Evolutionary conservation across 768 basidiomycete genomes (phyloP), one percentile per base, ranked within the genome.

Genomic region (Leccinum sublutescens): DNA sequence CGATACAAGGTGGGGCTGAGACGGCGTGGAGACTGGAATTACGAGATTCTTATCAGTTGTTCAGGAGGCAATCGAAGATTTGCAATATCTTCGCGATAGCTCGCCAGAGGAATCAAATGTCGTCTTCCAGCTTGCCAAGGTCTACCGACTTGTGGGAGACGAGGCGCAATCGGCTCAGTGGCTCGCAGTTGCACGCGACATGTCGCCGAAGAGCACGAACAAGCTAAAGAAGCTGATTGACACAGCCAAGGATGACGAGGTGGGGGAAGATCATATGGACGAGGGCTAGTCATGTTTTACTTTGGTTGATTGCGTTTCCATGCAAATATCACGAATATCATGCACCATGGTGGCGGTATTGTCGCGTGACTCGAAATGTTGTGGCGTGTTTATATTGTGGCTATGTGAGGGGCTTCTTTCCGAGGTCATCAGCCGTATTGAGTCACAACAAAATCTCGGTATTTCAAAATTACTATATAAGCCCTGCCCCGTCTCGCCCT

Each of bases 21-120:
- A 64, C 54, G 34, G 55, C 50, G 82, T 68, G 68, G 53, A 47
- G 51, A 59, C 50, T 50, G 50, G 40, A 54, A 56, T 57, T 62
- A 55, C 52, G 54, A 50, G 11, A 61, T 57, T 64, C 67, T 70
- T 69, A 63, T 68, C 66, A 61, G 59, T 62, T 57, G 53, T 61
- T 62, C 52, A 97, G 95, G 79, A 79, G 47, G 95, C 96, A 19
- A 82, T 93, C 48, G 73, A 81, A 60, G 92, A 95, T 72, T 81
- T 98, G 70, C 87, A 93, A 75, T 78, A 80, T 60, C 83, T 99
- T 54, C 83, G 87, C 64, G 86, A 85, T 71, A 78, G 85, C 62
- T 91, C 95, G 36, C 96, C 96, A 7, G 93, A 95, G 69, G 97
- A 99, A 78, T 89, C 95, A 55, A 98, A 98, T 76, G 91, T 98